Evolutionary conservation across 352 stramenopile genomes (phyloP).

Genomic region (Pythium diclinum): DNA sequence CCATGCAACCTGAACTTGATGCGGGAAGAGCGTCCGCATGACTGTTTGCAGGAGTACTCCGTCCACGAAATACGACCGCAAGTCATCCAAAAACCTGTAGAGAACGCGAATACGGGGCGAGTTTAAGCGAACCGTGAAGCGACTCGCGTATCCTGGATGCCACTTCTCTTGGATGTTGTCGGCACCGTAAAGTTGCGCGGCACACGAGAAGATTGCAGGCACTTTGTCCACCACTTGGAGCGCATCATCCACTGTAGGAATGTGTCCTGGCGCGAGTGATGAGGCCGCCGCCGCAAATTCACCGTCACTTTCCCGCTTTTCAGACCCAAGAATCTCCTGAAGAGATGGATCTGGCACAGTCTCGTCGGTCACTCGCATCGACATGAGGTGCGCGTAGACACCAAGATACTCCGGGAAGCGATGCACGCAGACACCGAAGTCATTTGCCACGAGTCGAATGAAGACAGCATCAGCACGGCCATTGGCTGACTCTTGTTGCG

Average conservation of each 20-base stretch:
- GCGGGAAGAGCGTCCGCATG: constrained; percentile 52
- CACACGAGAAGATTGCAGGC: constrained; percentile 72
- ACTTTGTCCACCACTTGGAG: constrained; percentile 48
- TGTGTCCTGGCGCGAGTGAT: constrained; percentile 28
- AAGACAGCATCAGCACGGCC: constrained; percentile 30
- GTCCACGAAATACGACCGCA: constrained; percentile 70
- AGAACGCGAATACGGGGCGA: constrained; percentile 80
- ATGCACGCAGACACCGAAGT: constrained; percentile 74
- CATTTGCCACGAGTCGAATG: constrained; percentile 58
- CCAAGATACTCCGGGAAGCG: constrained; percentile 63
- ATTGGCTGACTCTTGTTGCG: constrained; percentile 30
- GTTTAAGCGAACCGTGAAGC: constrained; percentile 68
- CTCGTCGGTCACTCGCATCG: constrained; percentile 68
- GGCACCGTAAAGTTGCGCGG: constrained; percentile 70
- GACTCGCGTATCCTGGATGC: constrained; percentile 79
- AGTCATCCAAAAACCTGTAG: constrained; percentile 79
- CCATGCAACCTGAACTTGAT: constrained; percentile 64
- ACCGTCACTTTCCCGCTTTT: constrained; percentile 7
- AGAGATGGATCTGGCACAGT: constrained; percentile 57
- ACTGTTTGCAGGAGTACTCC: constrained; percentile 64
- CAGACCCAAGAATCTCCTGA: constrained; percentile 38
- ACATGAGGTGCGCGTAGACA: constrained; percentile 71
- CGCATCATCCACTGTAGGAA: constrained; percentile 61
- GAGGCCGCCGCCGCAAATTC: neutral
- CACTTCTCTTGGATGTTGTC: constrained; percentile 75